A percentile compares a stretch with the other conserved stretches of the same genome.
Conservation (phyloP, 2,329 filamentous ascomycete genomes). For the Zasmidium citrigriseum region DNA sequence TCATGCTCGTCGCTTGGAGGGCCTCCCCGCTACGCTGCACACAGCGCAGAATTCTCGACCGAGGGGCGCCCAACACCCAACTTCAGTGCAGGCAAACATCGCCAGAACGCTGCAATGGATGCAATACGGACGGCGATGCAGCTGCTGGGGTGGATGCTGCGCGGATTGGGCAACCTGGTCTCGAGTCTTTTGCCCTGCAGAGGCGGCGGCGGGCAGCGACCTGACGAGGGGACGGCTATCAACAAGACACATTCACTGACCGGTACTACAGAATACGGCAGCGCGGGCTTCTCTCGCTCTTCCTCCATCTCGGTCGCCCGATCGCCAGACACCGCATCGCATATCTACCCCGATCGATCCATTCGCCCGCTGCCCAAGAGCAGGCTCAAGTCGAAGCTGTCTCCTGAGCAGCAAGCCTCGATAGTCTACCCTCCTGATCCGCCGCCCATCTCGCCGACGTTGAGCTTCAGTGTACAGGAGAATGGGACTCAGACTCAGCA, state of each 20-base stretch:
- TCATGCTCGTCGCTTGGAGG: neutral
- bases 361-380: conserved; percentile 91
- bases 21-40: neutral
- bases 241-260: conserved; percentile 14
- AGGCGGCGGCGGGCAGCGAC: neutral
- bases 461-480: conserved; percentile 28
- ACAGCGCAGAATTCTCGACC: neutral
- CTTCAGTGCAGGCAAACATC: neutral
- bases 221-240: neutral
- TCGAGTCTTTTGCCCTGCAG: neutral
- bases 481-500: conserved; percentile 22
- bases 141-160: neutral
- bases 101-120: neutral
- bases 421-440: conserved; percentile 80
- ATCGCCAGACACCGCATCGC: conserved; percentile 69
- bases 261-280: conserved; percentile 12
- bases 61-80: neutral
- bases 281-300: conserved; percentile 1
- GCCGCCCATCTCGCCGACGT: conserved; percentile 60
- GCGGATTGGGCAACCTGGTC: neutral
- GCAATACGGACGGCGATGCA: neutral
- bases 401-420: conserved; percentile 77
- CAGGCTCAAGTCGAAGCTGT: conserved; percentile 81
- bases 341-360: conserved; percentile 82
- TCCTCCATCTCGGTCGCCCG: conserved; percentile 20